phyloP scores from a whole-genome alignment of 2,329 filamentous ascomycete species.

The Cladosporium oxysporum region DNA sequence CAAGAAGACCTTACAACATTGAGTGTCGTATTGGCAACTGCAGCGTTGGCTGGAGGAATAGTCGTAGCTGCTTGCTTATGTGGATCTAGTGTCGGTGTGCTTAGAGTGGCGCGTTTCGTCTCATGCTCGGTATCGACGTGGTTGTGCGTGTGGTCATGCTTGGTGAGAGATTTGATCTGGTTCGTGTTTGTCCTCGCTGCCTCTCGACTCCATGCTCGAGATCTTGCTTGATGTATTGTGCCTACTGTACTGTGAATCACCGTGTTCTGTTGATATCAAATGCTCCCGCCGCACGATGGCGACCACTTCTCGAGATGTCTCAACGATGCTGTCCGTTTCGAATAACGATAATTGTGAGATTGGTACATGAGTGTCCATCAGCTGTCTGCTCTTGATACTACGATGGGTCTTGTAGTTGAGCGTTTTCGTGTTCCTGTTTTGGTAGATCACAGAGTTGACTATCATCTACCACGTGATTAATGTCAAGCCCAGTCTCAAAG shows the following conservation, averaged over 20 bases:
- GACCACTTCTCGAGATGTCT: background rate
- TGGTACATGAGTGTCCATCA: fast-evolving
- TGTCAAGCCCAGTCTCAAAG: background rate
- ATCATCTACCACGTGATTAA: background rate
- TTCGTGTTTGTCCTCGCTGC: background rate
- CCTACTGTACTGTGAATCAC: background rate
- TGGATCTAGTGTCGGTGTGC: background rate
- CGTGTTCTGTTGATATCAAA: background rate
- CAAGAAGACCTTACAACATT: background rate
- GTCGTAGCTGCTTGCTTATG: background rate
- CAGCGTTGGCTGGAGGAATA: slow-evolving; percentile 5
- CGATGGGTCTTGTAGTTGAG: background rate
- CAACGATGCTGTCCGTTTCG: background rate
- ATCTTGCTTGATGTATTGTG: background rate
- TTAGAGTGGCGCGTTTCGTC: background rate
- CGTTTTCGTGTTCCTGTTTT: background rate
- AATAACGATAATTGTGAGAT: background rate
- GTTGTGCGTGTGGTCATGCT: background rate
- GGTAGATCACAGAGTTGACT: background rate
- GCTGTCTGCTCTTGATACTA: background rate
- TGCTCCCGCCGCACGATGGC: background rate
- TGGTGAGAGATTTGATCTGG: too few species aligned
- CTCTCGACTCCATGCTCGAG: background rate
- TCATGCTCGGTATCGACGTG: background rate
- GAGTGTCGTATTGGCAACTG: slow-evolving; percentile 8